Conservation (phyloP, 2,329 filamentous ascomycete species). For the Fusarium tupiense region DNA sequence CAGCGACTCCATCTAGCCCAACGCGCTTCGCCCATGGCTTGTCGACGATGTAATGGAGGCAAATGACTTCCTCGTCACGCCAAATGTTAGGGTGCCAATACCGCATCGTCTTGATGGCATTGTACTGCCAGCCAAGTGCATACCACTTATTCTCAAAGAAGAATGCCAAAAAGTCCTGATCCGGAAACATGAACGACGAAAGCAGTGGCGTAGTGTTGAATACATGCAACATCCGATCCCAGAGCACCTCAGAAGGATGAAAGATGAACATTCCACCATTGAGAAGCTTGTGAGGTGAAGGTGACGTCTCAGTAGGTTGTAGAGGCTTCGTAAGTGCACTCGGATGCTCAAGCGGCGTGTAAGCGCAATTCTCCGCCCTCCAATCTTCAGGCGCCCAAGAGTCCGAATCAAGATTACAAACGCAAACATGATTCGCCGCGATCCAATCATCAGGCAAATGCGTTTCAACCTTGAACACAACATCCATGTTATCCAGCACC, state of each 20-base stretch:
- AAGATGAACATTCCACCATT: conserved; percentile 40
- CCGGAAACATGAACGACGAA: conserved; percentile 29
- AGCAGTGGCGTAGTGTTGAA: conserved; percentile 30
- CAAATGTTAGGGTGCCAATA: conserved; percentile 37
- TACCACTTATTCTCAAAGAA: conserved; percentile 34
- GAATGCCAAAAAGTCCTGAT: conserved; percentile 31
- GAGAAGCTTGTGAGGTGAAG: conserved; percentile 23
- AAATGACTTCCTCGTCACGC: conserved; percentile 35
- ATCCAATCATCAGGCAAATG: conserved; percentile 33
- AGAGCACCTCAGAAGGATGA: conserved; percentile 19
- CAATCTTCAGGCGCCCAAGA: conserved; percentile 36
- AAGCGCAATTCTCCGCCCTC: conserved; percentile 33
- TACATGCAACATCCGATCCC: conserved; percentile 20
- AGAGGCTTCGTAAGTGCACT: conserved; percentile 10
- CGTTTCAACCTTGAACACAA: conserved; percentile 16
- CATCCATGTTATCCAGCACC: conserved; percentile 33
- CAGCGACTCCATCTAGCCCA: conserved; percentile 21
- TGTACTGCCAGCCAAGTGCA: conserved; percentile 37
- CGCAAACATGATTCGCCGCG: conserved; percentile 37
- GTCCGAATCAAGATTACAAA: conserved; percentile 35
- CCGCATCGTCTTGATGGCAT: conserved; percentile 38
- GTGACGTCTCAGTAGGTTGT: conserved; percentile 10
- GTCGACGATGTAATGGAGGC: conserved; percentile 38
- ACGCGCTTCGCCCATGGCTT: conserved; percentile 34
- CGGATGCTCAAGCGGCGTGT: conserved; percentile 30